Conservation (phyloP, 768 basidiomycete species). For the Boletus eberwhitei region DNA sequence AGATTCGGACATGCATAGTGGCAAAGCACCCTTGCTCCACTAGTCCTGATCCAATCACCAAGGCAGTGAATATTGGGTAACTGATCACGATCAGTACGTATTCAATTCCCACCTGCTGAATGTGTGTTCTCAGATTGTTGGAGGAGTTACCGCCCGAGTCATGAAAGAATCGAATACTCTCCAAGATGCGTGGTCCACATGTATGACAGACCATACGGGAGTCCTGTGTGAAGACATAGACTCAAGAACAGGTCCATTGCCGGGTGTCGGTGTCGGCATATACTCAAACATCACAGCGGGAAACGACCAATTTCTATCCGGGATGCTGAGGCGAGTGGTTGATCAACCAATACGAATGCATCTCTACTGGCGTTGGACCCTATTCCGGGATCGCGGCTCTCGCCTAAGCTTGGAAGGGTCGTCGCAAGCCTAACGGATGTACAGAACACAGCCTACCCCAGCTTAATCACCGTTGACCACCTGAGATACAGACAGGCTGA, state of each 20-base stretch:
- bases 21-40: background rate
- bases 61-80: no score
- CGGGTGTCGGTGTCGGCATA: background rate
- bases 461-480: no score
- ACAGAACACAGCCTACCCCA: background rate
- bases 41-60: background rate
- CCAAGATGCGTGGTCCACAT: no score
- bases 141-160: no score
- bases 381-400: background rate
- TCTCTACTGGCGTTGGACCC: no score
- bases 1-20: background rate
- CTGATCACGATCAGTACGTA: no score
- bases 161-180: no score
- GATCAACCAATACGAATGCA: no score
- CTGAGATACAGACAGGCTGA: no score
- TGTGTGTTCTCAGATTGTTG: no score
- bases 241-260: background rate
- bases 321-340: no score
- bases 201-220: background rate
- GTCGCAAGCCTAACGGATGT: background rate
- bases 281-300: background rate
- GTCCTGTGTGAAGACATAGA: background rate
- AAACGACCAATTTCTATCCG: background rate
- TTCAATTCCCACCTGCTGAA: no score
- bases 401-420: background rate